Percentiles rank a stretch among this genome's conserved stretches.
phyloP scores from a whole-genome alignment of 495 filamentous ascomycete species.

The Parathielavia appendiculata region DNA sequence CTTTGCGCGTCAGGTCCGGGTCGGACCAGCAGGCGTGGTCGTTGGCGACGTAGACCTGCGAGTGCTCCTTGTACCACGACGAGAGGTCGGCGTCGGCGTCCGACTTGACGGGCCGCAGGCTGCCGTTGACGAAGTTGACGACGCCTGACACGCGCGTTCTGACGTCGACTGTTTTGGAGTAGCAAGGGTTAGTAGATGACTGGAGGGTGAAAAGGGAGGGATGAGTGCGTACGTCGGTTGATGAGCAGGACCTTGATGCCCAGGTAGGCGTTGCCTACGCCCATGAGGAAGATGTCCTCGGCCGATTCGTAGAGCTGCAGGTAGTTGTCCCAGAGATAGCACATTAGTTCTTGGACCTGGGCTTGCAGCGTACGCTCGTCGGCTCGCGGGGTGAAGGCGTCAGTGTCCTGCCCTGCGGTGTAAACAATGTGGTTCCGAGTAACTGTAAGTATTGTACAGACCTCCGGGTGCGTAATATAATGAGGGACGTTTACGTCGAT shows the following conservation, averaged over 20 bases:
- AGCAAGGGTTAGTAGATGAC: constrained; percentile 6
- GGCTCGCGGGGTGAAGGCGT: constrained; percentile 31
- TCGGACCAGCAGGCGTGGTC: constrained; percentile 68
- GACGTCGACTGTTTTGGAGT: constrained; percentile 35
- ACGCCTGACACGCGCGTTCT: constrained; percentile 44
- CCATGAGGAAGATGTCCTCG: constrained; percentile 73
- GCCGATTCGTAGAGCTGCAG: constrained; percentile 66
- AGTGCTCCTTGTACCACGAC: constrained; percentile 68
- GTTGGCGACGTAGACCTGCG: constrained; percentile 64
- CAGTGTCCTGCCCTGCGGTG: constrained; percentile 18
- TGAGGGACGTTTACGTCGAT: constrained; percentile 88
- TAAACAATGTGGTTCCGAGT: not conserved
- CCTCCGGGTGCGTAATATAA: constrained; percentile 54
- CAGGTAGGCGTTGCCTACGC: constrained; percentile 70
- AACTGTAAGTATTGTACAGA: constrained; percentile 22
- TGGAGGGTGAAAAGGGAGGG: not conserved
- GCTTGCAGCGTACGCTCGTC: constrained; percentile 40
- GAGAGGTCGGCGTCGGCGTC: constrained; percentile 59
- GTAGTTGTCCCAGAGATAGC: constrained; percentile 96
- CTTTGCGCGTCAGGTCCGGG: constrained; percentile 48
- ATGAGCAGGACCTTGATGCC: constrained; percentile 65
- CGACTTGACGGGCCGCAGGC: constrained; percentile 61
- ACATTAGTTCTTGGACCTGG: constrained; percentile 67
- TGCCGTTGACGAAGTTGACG: constrained; percentile 56
- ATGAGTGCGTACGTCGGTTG: constrained; percentile 51